A percentile compares a stretch with the other conserved stretches of the same genome.
Conservation (phyloP, 345 rosid genomes). For the Gossypium turneri region DNA sequence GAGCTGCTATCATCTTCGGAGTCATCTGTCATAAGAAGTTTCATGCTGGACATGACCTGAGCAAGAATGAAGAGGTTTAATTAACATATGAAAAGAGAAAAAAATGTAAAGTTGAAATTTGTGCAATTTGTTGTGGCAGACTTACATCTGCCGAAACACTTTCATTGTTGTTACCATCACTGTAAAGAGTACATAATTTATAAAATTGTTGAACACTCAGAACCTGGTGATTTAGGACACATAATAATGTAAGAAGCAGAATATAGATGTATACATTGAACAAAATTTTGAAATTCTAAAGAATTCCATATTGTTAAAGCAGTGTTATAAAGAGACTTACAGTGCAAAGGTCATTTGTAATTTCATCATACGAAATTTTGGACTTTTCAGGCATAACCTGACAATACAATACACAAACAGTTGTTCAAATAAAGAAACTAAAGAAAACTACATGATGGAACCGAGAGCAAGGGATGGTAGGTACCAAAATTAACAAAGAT, state of each 20-base stretch:
- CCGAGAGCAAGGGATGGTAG: not conserved
- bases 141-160: constrained; percentile 69
- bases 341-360: constrained; percentile 79
- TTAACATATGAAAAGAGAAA: no score
- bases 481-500: not conserved
- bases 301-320: not conserved
- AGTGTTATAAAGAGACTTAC: constrained; percentile 41
- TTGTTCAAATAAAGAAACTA: constrained; percentile 6
- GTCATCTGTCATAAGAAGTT: constrained; percentile 56
- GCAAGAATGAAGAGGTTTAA: not conserved
- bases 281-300: not conserved
- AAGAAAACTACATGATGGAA: not conserved
- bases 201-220: constrained; percentile 81
- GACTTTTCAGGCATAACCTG: constrained; percentile 77
- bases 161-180: constrained; percentile 51
- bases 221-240: constrained; percentile 36
- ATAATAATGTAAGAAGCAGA: constrained; percentile 8
- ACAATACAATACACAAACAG: constrained; percentile 13
- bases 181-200: constrained; percentile 66
- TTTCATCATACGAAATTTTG: constrained; percentile 70
- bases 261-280: no score
- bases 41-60: constrained; percentile 85
- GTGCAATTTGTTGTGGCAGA: constrained; percentile 7
- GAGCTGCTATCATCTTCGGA: constrained; percentile 47
- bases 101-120: not conserved